Evolutionary conservation across 108 stramenopile species (phyloP).

Genomic region (Conticribra weissflogii): DNA sequence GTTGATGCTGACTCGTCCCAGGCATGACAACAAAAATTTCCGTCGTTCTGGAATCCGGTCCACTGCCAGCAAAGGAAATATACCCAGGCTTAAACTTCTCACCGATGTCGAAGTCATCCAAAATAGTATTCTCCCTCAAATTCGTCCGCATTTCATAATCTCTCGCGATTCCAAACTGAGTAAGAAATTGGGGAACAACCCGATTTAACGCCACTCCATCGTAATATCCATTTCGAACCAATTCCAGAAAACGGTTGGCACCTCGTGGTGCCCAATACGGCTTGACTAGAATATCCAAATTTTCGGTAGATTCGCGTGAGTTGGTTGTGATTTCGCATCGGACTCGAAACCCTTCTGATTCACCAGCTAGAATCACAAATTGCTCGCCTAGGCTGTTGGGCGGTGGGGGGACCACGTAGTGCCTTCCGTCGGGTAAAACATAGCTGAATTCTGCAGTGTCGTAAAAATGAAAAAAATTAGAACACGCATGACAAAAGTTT

Average conservation of each 20-base stretch:
- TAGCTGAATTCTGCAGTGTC: constrained; percentile 23
- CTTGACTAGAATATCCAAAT: constrained; percentile 40
- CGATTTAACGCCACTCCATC: constrained; percentile 80
- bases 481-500: neutral
- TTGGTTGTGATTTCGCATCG: constrained; percentile 32
- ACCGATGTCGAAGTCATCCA: constrained; percentile 26
- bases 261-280: constrained; percentile 50
- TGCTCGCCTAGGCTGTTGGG: constrained; percentile 25
- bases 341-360: constrained; percentile 21
- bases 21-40: constrained; percentile 85
- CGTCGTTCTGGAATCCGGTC: constrained; percentile 71
- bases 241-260: constrained; percentile 38
- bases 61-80: constrained; percentile 60
- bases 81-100: constrained; percentile 40
- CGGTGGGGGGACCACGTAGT: constrained; percentile 23
- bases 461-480: neutral
- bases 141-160: constrained; percentile 18
- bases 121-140: constrained; percentile 22
- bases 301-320: neutral
- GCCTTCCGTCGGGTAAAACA: constrained; percentile 6
- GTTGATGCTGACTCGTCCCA: constrained; percentile 57
- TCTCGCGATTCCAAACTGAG: constrained; percentile 59
- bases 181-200: constrained; percentile 75
- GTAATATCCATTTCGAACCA: constrained; percentile 49
- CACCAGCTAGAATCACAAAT: constrained; percentile 18